Evolutionary conservation across 768 basidiomycete genomes (phyloP), one percentile per base, ranked within the genome.

Genomic region (Leucosporidium yakuticum): DNA sequence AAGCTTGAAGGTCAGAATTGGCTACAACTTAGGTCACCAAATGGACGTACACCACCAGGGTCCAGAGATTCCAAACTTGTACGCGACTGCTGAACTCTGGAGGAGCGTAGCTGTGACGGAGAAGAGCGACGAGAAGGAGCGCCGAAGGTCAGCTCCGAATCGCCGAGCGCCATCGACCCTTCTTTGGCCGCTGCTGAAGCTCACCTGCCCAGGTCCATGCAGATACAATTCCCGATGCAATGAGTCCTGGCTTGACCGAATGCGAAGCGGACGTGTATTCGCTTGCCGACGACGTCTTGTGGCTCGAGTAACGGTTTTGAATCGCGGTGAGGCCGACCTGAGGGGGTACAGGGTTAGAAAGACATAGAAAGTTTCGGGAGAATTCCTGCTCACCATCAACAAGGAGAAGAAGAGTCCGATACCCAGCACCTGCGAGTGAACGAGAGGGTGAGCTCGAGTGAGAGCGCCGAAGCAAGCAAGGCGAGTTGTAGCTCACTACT

Each of bases 141-240:
- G 80, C 79, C 79, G 79, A 76, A 12, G 62, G 62, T 47, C 56
- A 66, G 0, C 31, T 31, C 20, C 32, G 53, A 15, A 29, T 25
- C n/a, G 27, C 20, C 25, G n/a, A 17, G 29, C 29, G 53, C 50
- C 25, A 7, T n/a, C 6, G 8, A 15, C 12, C n/a, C 12, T 27
- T 17, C 51, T 25, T 27, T 6, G 14, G 50, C 23, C n/a, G 19
- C 50, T 23, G 11, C 50, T 23, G 7, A 53, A 53, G 34, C 25
- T 25, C 8, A 54, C 39, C 25, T 54, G 32, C 58, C 23, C 36
- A 59, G 2, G 58, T 59, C 58, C 58, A 59, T 11, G 92, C 91
- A 25, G 87, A 88, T 27, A 95, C 91, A 66, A 94, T 92, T 5
- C 92, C 92, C 32, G 89, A 85, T 0, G 93, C 92, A 64, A 95